Evolutionary conservation across 2,329 filamentous ascomycete species (phyloP).

Genomic region (Sphaceloma murrayae): DNA sequence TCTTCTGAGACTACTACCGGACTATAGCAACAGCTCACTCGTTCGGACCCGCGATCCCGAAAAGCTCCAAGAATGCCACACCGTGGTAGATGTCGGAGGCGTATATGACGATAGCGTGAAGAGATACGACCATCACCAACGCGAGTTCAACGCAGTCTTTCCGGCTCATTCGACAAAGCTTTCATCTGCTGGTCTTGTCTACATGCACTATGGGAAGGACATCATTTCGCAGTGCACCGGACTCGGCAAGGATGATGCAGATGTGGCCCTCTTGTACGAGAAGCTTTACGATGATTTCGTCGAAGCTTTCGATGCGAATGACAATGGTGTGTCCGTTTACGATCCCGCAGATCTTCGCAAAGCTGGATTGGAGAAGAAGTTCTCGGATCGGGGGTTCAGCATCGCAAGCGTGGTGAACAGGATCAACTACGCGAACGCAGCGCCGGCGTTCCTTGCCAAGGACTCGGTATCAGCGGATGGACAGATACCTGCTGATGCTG

Average conservation of each 20-base stretch:
- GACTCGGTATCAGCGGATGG: conserved; percentile 17
- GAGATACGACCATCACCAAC: conserved; percentile 97
- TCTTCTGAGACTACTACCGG: conserved; percentile 81
- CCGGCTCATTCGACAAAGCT: conserved; percentile 78
- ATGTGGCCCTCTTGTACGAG: conserved; percentile 66
- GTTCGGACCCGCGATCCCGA: conserved; percentile 80
- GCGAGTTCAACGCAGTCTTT: conserved; percentile 77
- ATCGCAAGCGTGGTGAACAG: conserved; percentile 82
- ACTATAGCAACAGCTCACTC: conserved; percentile 64
- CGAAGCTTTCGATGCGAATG: conserved; percentile 93
- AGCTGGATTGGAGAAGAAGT: conserved; percentile 70
- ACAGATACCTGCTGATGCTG: conserved; percentile 15
- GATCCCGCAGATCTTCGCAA: conserved; percentile 59
- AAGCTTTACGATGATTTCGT: conserved; percentile 92
- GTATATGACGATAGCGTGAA: conserved; percentile 69
- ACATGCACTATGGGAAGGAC: conserved; percentile 83
- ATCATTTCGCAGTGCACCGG: conserved; percentile 64
- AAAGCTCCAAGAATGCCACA: conserved; percentile 72
- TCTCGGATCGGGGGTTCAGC: conserved; percentile 71
- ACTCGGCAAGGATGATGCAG: conserved; percentile 50
- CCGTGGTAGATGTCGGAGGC: conserved; percentile 94
- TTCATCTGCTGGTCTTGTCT: conserved; percentile 86
- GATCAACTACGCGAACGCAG: conserved; percentile 54
- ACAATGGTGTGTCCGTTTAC: conserved; percentile 85
- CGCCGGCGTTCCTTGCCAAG: conserved; percentile 28